Base-by-base conservation (phyloP, 768 basidiomycete species). In the Hygrocybe coccinea region DNA sequence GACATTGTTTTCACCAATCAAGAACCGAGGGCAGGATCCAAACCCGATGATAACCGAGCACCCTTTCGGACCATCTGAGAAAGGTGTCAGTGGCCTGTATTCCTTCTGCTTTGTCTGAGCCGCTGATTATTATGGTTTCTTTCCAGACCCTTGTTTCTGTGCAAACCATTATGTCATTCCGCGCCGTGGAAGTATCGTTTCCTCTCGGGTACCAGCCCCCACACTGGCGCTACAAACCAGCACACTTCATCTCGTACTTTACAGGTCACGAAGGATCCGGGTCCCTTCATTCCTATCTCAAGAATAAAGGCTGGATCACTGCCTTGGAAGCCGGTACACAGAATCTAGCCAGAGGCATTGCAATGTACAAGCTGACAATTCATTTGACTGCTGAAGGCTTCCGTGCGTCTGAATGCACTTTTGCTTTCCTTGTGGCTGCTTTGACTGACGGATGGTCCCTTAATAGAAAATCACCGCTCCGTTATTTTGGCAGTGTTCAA, bases 241-340 rank as follows among this genome's bases (percentile, higher is more conserved):
- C 76, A 5, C 69, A 80, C 53, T 87, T 91, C 68, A 66, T 97
- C 21, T 77, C 83, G 3, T 89, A 94, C 65, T 85, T 95, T 64
- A 71, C 93, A 33, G 94, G 94, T 0, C 92, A 97, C 65, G 94
- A 97, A 71, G 94, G 94, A 1, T 84, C 87, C 35, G 95, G 95
- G 1, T 97, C 95, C 1, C 72, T 98, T 29, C 80, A 90, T 62
- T 91, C 93, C 1, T 92, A 93, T 67, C 77, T 99, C 55, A 98
- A 95, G 73, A 77, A 78, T 58, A 88, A 87, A 64, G 90, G 91
- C 2, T 95, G 93, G 92, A 79, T 89, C 36, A 91, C 86, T 25
- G 76, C 77, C 11, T 74, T 98, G 49, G 82, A 79, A 53, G 77
- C 84, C 43, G 91, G 88, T 1, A 77, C 81, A 2, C 86, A 88